Evolutionary conservation across 2,329 filamentous ascomycete genomes (phyloP), one percentile per base, ranked within the genome.

Genomic region (Fusarium sp.): DNA sequence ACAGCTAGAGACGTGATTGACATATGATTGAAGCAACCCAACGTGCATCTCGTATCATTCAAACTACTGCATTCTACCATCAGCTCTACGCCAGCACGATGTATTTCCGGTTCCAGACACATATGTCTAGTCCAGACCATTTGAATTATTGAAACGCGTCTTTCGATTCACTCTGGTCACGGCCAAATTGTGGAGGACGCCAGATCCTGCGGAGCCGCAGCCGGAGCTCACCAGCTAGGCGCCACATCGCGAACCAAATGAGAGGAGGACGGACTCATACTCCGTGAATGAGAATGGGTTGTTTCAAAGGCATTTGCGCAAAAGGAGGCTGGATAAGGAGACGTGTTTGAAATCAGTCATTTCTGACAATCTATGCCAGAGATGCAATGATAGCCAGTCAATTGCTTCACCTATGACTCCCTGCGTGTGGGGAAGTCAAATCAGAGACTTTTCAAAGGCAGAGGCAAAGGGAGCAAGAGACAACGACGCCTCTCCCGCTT

Each of bases 401-500:
- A 62, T 68, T 49, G n/a, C 3, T 47, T 35, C 35, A 44, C 54
- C 37, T 19, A 57, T 37, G 9, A n/a, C 50, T 72, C 71, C 52
- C 64, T 60, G 62, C 54, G 35, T 57, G 65, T 30, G 67, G 54
- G 58, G 62, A 21, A 46, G 18, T 52, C 28, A 66, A 67, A 58
- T 23, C 50, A 66, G 33, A 46, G 35, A 59, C 33, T 25, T 33
- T 35, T 52, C n/a, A 37, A 9, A 49, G 28, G 46, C 16, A n/a
- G 56, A 66, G 40, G 42, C n/a, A 61, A 65, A 54, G 33, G 50
- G 33, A 57, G 44, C 47, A 67, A 66, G 73, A 77, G 75, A 73
- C 67, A 75, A 72, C 69, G 71, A 73, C 75, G 75, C 75, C 69
- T 75, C 69, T 73, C 75, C 73, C 66, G 62, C 76, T 75, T 60